Conservation (phyloP, 2,329 filamentous ascomycete species). For the Neofusicoccum laricinum region DNA sequence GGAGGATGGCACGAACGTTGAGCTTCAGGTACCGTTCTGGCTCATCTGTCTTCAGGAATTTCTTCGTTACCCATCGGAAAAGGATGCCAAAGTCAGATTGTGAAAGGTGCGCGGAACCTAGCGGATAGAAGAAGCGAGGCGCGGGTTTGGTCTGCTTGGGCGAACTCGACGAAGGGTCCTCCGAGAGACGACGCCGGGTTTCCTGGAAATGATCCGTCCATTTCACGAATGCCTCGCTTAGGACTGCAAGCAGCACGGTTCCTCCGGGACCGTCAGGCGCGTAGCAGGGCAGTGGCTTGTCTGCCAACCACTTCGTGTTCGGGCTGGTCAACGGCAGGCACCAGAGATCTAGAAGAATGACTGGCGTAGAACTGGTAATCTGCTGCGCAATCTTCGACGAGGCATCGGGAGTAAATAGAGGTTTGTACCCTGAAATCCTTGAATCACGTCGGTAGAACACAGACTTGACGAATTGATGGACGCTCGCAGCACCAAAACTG, state of each 20-base stretch:
- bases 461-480: conserved; percentile 75
- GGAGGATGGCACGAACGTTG: conserved; percentile 76
- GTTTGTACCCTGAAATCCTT: conserved; percentile 43
- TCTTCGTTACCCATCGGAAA: conserved; percentile 65
- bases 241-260: conserved; percentile 63
- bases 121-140: conserved; percentile 73
- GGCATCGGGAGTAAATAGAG: conserved; percentile 59
- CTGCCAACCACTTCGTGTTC: conserved; percentile 61
- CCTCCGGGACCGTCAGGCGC: conserved; percentile 47
- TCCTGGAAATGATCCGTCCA: conserved; percentile 71
- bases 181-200: conserved; percentile 64
- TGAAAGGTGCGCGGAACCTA: conserved; percentile 72
- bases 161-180: conserved; percentile 47
- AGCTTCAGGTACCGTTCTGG: conserved; percentile 78
- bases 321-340: conserved; percentile 67
- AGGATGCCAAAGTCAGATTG: conserved; percentile 82
- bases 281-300: conserved; percentile 72
- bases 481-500: conserved; percentile 74
- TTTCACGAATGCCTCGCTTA: conserved; percentile 74
- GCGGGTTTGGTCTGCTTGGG: conserved; percentile 37
- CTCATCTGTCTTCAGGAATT: conserved; percentile 57
- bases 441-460: conserved; percentile 51
- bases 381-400: conserved; percentile 60
- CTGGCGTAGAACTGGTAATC: conserved; percentile 64
- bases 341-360: conserved; percentile 78